phyloP scores from a whole-genome alignment of 2,329 filamentous ascomycete genomes.

The Emericellopsis cladophorae region DNA sequence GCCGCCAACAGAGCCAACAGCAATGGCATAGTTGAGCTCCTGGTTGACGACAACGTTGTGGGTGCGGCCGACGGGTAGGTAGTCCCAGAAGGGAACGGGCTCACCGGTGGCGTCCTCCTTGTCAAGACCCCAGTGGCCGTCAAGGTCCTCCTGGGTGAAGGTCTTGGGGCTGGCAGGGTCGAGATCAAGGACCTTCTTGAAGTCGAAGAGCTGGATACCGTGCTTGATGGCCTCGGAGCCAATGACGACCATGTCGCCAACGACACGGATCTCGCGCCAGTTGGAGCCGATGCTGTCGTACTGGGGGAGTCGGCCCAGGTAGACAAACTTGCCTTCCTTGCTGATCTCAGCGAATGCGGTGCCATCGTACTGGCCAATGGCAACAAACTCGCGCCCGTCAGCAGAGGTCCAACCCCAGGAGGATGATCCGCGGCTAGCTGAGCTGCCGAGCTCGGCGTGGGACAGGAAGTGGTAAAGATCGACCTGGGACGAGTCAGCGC shows the following conservation, averaged over 20 bases:
- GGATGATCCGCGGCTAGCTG: slow-evolving; percentile 19
- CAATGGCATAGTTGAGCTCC: slow-evolving; percentile 30
- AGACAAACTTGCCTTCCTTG: slow-evolving; percentile 24
- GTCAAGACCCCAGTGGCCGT: slow-evolving; percentile 9
- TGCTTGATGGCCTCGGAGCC: slow-evolving; percentile 30
- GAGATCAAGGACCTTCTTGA: slow-evolving; percentile 36
- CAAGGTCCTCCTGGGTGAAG: slow-evolving; percentile 17
- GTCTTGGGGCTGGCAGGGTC: slow-evolving; percentile 21
- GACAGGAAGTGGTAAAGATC: slow-evolving; percentile 43
- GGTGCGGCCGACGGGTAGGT: slow-evolving; percentile 23
- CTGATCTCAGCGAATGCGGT: slow-evolving; percentile 31
- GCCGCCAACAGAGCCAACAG: slow-evolving; percentile 25
- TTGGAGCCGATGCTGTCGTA: slow-evolving; percentile 19
- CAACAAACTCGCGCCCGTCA: slow-evolving; percentile 29
- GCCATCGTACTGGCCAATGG: slow-evolving; percentile 29
- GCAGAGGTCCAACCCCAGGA: slow-evolving; percentile 28
- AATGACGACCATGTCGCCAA: slow-evolving; percentile 16
- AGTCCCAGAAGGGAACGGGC: slow-evolving; percentile 2
- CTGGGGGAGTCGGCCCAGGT: slow-evolving; percentile 28
- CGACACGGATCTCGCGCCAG: slow-evolving; percentile 23
- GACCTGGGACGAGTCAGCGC: slow-evolving; percentile 5
- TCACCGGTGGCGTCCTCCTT: slow-evolving; percentile 9
- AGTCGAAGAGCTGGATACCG: slow-evolving; percentile 49
- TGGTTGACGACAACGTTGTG: slow-evolving; percentile 40
- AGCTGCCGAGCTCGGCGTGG: slow-evolving; percentile 38